Evolutionary conservation across 2,329 filamentous ascomycete genomes (phyloP).

Genomic region (Aureobasidium namibiae): DNA sequence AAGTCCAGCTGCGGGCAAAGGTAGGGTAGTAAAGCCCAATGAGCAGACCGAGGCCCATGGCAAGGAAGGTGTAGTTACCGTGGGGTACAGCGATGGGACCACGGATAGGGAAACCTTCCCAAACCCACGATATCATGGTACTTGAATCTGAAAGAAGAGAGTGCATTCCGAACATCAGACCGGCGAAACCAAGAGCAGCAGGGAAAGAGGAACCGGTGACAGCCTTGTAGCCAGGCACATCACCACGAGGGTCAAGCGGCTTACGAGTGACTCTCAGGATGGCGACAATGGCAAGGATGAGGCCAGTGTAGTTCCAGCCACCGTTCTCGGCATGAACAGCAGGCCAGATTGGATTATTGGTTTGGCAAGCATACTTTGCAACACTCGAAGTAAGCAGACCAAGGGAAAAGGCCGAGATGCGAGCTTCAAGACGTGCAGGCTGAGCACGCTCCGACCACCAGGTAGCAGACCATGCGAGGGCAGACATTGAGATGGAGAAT

Average conservation of each 20-base stretch:
- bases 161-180: constrained; percentile 81
- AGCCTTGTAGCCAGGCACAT: constrained; percentile 7
- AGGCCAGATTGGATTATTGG: constrained; percentile 96
- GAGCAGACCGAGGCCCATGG: constrained; percentile 75
- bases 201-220: constrained; percentile 55
- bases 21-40: constrained; percentile 66
- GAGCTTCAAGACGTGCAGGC: constrained; percentile 67
- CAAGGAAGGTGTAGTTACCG: constrained; percentile 74
- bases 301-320: constrained; percentile 80
- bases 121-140: constrained; percentile 98
- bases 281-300: constrained; percentile 67
- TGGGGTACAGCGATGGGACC: constrained; percentile 86
- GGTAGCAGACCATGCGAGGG: constrained; percentile 74
- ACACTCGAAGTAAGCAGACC: constrained; percentile 80
- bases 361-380: constrained; percentile 85
- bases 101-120: constrained; percentile 88
- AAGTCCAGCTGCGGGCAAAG: constrained; percentile 67
- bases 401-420: constrained; percentile 69
- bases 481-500: constrained; percentile 72
- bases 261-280: constrained; percentile 30
- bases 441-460: constrained; percentile 72
- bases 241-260: constrained; percentile 6
- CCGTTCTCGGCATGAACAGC: constrained; percentile 85
- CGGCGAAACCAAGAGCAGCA: constrained; percentile 70
- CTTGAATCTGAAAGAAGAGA: constrained; percentile 93